A percentile compares a stretch with the other conserved stretches of the same genome.
Conservation (phyloP, 2,329 filamentous ascomycete species). For the Calonectria hawksworthii region DNA sequence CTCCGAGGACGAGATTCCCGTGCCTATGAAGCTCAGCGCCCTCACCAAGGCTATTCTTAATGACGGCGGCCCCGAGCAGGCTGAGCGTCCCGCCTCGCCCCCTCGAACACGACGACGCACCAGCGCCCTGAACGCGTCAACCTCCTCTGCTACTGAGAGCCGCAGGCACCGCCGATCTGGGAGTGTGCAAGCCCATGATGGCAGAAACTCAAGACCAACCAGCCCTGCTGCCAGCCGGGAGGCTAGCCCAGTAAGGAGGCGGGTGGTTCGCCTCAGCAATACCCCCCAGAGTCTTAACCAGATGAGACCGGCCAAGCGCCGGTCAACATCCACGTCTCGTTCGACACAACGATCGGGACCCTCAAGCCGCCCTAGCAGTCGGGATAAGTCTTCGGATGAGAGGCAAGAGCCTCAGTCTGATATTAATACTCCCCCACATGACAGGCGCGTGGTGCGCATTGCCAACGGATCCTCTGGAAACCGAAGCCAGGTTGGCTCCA, state of each 20-base stretch:
- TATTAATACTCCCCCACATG: conserved; percentile 68
- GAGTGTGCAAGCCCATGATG: conserved; percentile 58
- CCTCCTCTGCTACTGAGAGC: conserved; percentile 58
- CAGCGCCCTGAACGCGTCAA: conserved; percentile 62
- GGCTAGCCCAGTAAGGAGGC: conserved; percentile 67
- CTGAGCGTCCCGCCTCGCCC: conserved; percentile 58
- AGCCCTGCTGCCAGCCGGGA: conserved; percentile 64
- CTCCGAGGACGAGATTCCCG: conserved; percentile 93
- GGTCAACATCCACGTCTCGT: conserved; percentile 66
- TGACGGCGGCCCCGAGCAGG: conserved; percentile 67
- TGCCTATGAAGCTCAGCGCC: conserved; percentile 94
- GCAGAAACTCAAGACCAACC: conserved; percentile 54
- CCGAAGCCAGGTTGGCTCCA: conserved; percentile 53
- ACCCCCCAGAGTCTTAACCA: conserved; percentile 61
- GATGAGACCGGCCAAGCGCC: conserved; percentile 57
- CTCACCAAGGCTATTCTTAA: conserved; percentile 88
- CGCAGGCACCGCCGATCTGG: conserved; percentile 62
- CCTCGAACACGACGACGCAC: conserved; percentile 63
- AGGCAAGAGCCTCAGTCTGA: conserved; percentile 53
- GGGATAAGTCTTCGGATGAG: conserved; percentile 59
- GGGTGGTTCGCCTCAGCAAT: conserved; percentile 70
- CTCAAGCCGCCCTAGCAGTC: conserved; percentile 56
- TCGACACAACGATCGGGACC: conserved; percentile 49
- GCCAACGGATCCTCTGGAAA: conserved; percentile 65
- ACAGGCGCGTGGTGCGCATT: conserved; percentile 68